A percentile compares a stretch with the other conserved stretches of the same genome.
phyloP scores from a whole-genome alignment of 2,329 filamentous ascomycete genomes.

The Xylariales sp. region DNA sequence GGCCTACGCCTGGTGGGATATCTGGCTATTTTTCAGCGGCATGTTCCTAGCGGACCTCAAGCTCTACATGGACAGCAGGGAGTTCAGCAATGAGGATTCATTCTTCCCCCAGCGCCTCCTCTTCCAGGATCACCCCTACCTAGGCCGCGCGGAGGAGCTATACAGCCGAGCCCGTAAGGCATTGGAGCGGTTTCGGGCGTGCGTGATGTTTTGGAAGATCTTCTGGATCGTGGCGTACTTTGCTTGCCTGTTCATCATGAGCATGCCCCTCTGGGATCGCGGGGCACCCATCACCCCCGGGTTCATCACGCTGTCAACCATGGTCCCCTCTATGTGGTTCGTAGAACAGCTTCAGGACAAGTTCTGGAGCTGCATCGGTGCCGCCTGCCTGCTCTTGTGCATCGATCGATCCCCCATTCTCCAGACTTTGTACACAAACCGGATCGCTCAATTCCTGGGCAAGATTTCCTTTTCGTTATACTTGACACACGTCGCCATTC shows the following conservation, averaged over 20 bases:
- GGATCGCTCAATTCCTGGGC: conserved; percentile 22
- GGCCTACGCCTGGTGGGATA: conserved; percentile 19
- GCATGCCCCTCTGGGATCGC: conserved; percentile 17
- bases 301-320: conserved; percentile 12
- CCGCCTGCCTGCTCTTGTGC: conserved; percentile 18
- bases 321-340: conserved; percentile 15
- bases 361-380: conserved; percentile 23
- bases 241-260: conserved; percentile 13
- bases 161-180: too few relatives aligned
- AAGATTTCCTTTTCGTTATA: conserved; percentile 23
- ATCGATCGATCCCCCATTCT: conserved; percentile 16
- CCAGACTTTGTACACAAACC: conserved; percentile 21
- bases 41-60: conserved; percentile 26
- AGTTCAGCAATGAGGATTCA: too few relatives aligned
- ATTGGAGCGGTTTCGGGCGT: too few relatives aligned
- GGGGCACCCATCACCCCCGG: conserved; percentile 15
- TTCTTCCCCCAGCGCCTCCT: too few relatives aligned
- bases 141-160: too few relatives aligned
- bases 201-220: too few relatives aligned
- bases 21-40: conserved; percentile 24
- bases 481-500: conserved; percentile 19
- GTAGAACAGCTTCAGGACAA: conserved; percentile 9
- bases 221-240: conserved; percentile 10
- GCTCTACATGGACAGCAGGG: too few relatives aligned
- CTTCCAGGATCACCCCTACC: too few relatives aligned